Evolutionary conservation across 257 asterid genomes (phyloP), one percentile per base, ranked within the genome.

Genomic region (Fraxinus cuspidata): DNA sequence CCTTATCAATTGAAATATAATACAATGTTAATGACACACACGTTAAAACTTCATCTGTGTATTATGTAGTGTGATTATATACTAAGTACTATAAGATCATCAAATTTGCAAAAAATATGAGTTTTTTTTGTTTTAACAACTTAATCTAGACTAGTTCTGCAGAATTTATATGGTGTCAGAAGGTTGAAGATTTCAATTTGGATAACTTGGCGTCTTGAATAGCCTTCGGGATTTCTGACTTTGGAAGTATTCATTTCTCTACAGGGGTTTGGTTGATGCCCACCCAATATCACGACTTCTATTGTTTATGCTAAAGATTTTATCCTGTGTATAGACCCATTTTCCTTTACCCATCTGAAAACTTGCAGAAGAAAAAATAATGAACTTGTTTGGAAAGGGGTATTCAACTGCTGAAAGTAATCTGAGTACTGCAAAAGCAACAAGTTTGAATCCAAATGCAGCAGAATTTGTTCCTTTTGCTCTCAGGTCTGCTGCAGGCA

Each of bases 191-290:
- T 37, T 7, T 37, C 12, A 37, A 37, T 37, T 37, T 37, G 12
- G 11, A 37, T 37, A 37, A 37, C 42, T 37, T 8, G 42, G 42
- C 12, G 1, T 37, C 42, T 37, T 37, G 42, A 37, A 7, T 37
- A 9, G 12, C 53, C 53, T 44, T 44, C 12, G n/a, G 53, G 65
- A 79, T 58, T 72, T 78, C 72, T 87, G 81, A 84, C 67, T 70
- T 44, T 44, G 1, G 58, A 31, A 28, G 28, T 63, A 28, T 28
- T 31, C 19, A 25, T 71, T 76, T 71, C 44, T 65, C 27, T 85
- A 85, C 96, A 90, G 97, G 97, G 97, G 27, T 88, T 94, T 75
- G 96, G 96, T 81, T 94, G 96, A 94, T 80, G 64, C 77, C 15
- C 27, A 23, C 58, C 80, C 75, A 63, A 66, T 27, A 70, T 76